These are phyloP conservation scores for Medicago lupulina DNA, from an alignment of 306 rosid genomes.

Conservation along the genomic window DNA sequence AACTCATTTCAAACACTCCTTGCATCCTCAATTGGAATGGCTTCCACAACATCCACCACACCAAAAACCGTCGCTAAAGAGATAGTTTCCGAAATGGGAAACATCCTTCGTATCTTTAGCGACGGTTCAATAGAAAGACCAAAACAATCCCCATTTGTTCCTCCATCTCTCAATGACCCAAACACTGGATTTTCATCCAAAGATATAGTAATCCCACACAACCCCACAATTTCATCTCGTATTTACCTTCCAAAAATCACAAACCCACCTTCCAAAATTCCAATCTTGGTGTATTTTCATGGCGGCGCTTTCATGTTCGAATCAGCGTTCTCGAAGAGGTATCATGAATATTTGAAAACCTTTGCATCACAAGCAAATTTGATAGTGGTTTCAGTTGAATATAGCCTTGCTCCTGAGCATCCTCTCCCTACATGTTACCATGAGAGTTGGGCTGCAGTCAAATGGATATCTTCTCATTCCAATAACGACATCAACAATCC, in stretches of 20 bases:
- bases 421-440: slow-evolving; percentile 48
- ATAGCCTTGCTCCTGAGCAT: slow-evolving; percentile 53
- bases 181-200: slow-evolving; percentile 30
- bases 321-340: slow-evolving; percentile 43
- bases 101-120: not conserved
- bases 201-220: slow-evolving; percentile 18
- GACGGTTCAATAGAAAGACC: slow-evolving; percentile 47
- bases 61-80: not conserved
- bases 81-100: not conserved
- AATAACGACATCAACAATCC: not conserved
- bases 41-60: not conserved
- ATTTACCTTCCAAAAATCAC: slow-evolving; percentile 41
- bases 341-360: slow-evolving; percentile 41
- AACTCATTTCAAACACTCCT: not conserved
- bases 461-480: slow-evolving; percentile 44
- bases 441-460: slow-evolving; percentile 53
- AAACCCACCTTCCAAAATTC: slow-evolving; percentile 37
- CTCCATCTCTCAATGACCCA: slow-evolving; percentile 36
- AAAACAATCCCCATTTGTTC: slow-evolving; percentile 15
- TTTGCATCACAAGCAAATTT: slow-evolving; percentile 39
- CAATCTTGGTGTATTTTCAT: slow-evolving; percentile 56
- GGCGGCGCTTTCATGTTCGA: slow-evolving; percentile 52
- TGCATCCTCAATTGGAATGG: not conserved
- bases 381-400: slow-evolving; percentile 54
- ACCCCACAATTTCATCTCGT: slow-evolving; percentile 41